A percentile compares a stretch with the other conserved stretches of the same genome.
Conservation (phyloP, 108 stramenopile species). For the Skeletonema costatum region DNA sequence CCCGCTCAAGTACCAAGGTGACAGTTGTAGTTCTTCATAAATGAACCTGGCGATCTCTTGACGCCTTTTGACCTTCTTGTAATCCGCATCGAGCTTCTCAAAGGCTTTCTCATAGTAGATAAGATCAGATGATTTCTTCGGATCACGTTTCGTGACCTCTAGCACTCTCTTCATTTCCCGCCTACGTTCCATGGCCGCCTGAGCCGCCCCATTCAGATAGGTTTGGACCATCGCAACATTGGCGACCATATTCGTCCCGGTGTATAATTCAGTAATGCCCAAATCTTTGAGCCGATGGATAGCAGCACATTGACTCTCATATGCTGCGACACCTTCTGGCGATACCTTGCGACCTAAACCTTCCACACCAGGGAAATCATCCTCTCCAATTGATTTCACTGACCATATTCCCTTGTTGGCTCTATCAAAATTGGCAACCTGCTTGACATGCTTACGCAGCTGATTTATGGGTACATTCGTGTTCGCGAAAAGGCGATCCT, state of each 20-base stretch:
- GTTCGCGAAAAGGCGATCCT: conserved; percentile 63
- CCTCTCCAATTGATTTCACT: conserved; percentile 63
- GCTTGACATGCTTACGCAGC: conserved; percentile 74
- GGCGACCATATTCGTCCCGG: conserved; percentile 56
- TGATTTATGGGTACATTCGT: conserved; percentile 52
- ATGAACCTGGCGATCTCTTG: conserved; percentile 87
- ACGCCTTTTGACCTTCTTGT: conserved; percentile 68
- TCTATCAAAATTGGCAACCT: conserved; percentile 80
- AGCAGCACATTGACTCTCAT: conserved; percentile 67
- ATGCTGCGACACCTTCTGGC: conserved; percentile 66
- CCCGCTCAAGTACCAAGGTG: conserved; percentile 84
- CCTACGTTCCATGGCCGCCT: conserved; percentile 57
- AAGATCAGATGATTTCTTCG: conserved; percentile 42
- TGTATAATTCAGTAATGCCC: conserved; percentile 73
- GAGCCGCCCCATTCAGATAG: conserved; percentile 76
- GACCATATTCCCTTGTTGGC: conserved; percentile 74
- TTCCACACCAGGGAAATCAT: conserved; percentile 82
- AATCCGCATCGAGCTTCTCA: conserved; percentile 56
- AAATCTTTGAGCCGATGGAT: conserved; percentile 72
- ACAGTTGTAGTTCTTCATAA: conserved; percentile 81
- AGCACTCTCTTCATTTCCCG: conserved; percentile 71
- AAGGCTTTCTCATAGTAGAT: conserved; percentile 67
- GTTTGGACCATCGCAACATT: conserved; percentile 76
- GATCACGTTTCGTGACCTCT: conserved; percentile 52
- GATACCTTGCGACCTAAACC: conserved; percentile 43